A percentile compares a stretch with the other conserved stretches of the same genome.
phyloP scores from a whole-genome alignment of 148 eudicot genomes.

The Hydrangea macrophylla region DNA sequence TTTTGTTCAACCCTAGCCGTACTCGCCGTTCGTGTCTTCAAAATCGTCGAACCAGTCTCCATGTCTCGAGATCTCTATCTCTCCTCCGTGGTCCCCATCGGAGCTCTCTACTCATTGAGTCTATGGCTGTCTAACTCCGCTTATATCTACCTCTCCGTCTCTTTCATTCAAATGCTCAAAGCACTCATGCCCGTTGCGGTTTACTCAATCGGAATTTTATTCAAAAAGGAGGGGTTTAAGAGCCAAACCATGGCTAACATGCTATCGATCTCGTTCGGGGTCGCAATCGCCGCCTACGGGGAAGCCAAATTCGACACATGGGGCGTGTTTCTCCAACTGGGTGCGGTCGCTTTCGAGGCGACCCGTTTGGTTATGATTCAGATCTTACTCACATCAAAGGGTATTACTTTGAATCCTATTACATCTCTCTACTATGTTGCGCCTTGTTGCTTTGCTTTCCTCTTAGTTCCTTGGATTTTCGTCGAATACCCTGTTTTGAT shows the following conservation, averaged over 20 bases:
- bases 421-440: conserved; percentile 20
- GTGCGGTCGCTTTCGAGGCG: conserved; percentile 18
- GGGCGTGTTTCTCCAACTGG: conserved; percentile 17
- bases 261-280: conserved; percentile 21
- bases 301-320: conserved; percentile 16
- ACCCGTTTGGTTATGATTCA: conserved; percentile 21
- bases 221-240: conserved; percentile 16
- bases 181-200: conserved; percentile 22
- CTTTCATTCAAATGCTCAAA: conserved; percentile 22
- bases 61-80: conserved; percentile 15
- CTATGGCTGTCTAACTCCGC: conserved; percentile 21
- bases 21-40: conserved; percentile 13
- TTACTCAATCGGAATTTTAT: conserved; percentile 8
- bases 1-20: conserved; percentile 20
- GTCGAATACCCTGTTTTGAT: conserved; percentile 19
- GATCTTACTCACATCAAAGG: conserved; percentile 15
- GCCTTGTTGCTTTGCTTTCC: conserved; percentile 19
- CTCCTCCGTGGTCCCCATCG: conserved; percentile 16
- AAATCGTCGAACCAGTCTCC: conserved; percentile 12
- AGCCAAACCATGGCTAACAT: conserved; percentile 17
- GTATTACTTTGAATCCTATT: conserved; percentile 20
- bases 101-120: conserved; percentile 12
- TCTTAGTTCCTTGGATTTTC: conserved; percentile 15
- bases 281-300: conserved; percentile 20
- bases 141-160: conserved; percentile 16